A percentile compares a stretch with the other conserved stretches of the same genome.
Conservation (phyloP, 2,329 filamentous ascomycete genomes). For the Trichoderma simmonsii region DNA sequence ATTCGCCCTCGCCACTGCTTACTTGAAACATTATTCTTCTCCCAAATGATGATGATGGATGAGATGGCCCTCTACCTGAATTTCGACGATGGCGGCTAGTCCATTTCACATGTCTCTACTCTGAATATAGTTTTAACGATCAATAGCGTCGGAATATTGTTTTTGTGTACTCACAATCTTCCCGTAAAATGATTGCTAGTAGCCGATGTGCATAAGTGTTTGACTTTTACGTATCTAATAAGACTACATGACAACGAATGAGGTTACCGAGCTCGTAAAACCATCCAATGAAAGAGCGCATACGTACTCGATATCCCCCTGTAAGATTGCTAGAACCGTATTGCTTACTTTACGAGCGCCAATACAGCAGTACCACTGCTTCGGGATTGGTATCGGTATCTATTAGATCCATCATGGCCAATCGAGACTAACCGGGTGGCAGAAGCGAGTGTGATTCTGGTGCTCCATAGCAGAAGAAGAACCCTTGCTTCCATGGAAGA, state of each 20-base stretch:
- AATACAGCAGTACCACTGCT: neutral
- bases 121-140: neutral
- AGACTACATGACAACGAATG: neutral
- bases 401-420: neutral
- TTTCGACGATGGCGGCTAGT: neutral
- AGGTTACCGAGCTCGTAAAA: neutral
- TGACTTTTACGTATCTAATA: neutral
- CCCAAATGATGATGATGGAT: too few species aligned
- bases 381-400: neutral
- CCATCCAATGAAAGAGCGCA: neutral
- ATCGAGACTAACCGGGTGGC: neutral
- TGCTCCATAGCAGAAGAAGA: neutral
- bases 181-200: neutral
- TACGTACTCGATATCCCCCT: neutral
- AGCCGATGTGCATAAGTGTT: neutral
- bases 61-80: too few species aligned
- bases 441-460: neutral
- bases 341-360: neutral
- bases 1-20: neutral
- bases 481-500: neutral
- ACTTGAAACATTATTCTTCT: neutral
- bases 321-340: neutral
- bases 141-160: neutral
- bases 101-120: neutral
- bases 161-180: neutral